Base-by-base conservation (phyloP, 805 yeast genomes). In the Monosporozyma servazzii region DNA sequence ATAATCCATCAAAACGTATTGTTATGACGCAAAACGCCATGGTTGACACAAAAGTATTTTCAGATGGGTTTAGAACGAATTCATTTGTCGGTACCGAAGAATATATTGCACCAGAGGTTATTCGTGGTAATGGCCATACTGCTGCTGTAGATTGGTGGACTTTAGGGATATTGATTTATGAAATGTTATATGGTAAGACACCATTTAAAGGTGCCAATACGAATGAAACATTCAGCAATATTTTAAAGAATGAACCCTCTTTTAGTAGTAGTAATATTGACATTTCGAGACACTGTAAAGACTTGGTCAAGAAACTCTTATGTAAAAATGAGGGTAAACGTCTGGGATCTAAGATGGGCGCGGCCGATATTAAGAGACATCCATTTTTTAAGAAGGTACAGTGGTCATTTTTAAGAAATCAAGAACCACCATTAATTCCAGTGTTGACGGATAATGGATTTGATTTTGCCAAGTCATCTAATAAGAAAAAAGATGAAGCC, bases 101-200 rank as follows among this genome's bases (percentile, higher is more conserved):
- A 65, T 93, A 93, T 67, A 90, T 93, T 62, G 99, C 99, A 0
- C 99, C 99, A 0, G 99, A 93, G 63, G 99, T 93, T 4, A 93
- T 93, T 50, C 75, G 93, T 66, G 98, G 98, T 1, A 88, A 90
- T 60, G 99, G 99, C 2, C 99, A 93, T 62, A 91, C 98, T 0
- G 84, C 91, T 9, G 97, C 98, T 0, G 99, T 93, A 13, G 99
- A 93, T 69, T 93, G 99, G 99, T 93, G 99, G 99, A 93, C 99
- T 0, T 72, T 93, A 55, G 99, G 99, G 3, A 90, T 93, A 20
- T 75, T 93, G 60, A 73, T 89, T n/a, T 93, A 81, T 67, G 99
- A 93, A 66, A 93, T 93, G 99, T 71, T 93, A 18, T 90, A 80
- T 66, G 98, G 97, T 2, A 85, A 87, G 11, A 91, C 99, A 0